Evolutionary conservation across 495 filamentous ascomycete species (phyloP).

Genomic region (Neurospora sublineolata): DNA sequence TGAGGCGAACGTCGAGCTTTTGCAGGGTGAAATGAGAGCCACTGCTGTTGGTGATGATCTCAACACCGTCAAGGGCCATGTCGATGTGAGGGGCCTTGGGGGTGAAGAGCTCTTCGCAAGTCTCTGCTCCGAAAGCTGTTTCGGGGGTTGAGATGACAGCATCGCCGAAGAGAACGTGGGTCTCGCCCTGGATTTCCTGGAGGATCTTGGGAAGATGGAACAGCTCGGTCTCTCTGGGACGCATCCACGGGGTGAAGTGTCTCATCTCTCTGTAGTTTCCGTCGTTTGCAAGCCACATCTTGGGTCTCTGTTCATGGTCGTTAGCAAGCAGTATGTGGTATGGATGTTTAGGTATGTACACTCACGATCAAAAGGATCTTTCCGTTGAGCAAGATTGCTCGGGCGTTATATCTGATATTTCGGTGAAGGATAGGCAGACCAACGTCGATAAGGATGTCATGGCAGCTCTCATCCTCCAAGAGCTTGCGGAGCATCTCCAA

Average conservation of each 20-base stretch:
- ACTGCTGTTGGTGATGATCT: conserved; percentile 69
- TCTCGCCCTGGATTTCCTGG: conserved; percentile 46
- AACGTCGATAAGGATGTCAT: conserved; percentile 72
- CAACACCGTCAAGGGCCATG: conserved; percentile 50
- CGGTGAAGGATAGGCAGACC: conserved; percentile 59
- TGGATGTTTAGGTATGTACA: background rate
- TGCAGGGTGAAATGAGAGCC: conserved; percentile 59
- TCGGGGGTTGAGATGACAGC: conserved; percentile 61
- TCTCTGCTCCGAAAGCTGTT: conserved; percentile 60
- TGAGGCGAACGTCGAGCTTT: conserved; percentile 63
- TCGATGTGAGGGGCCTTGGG: conserved; percentile 43
- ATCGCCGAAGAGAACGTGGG: conserved; percentile 62
- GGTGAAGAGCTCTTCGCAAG: conserved; percentile 72
- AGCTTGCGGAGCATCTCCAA: conserved; percentile 62
- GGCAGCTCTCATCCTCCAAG: conserved; percentile 49
- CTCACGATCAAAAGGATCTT: conserved; percentile 55
- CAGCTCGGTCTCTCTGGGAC: conserved; percentile 46
- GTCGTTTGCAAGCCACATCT: conserved; percentile 74
- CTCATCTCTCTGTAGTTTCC: conserved; percentile 62
- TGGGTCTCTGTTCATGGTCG: conserved; percentile 41
- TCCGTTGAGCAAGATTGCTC: conserved; percentile 54
- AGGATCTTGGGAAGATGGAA: conserved; percentile 62
- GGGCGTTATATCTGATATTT: conserved; percentile 62
- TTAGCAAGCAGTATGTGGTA: background rate
- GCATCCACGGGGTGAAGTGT: conserved; percentile 43